A percentile compares a stretch with the other conserved stretches of the same genome.
phyloP scores from a whole-genome alignment of 768 basidiomycete species.

The Amanita molliuscula region DNA sequence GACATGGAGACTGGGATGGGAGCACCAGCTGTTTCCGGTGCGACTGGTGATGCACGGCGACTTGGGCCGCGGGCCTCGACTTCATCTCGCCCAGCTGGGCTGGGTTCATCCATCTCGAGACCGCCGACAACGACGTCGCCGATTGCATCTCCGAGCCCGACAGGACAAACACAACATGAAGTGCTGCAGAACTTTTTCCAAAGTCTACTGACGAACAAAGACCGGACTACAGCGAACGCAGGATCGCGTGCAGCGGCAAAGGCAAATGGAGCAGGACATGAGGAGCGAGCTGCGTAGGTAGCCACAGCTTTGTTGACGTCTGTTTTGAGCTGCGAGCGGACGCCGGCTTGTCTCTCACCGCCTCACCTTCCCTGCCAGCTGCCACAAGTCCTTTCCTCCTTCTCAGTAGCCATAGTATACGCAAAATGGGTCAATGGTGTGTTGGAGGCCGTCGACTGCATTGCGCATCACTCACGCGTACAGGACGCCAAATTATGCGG shows the following conservation, averaged over 20 bases:
- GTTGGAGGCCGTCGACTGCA: conserved; percentile 5
- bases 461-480: conserved; percentile 9
- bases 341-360: conserved; percentile 9
- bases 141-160: conserved; percentile 16
- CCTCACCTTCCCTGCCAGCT: neutral
- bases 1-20: conserved; percentile 72
- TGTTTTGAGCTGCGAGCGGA: conserved; percentile 17
- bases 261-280: conserved; percentile 14
- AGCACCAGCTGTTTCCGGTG: conserved; percentile 16
- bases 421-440: conserved; percentile 31
- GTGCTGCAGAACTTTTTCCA: conserved; percentile 86
- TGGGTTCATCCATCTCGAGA: conserved; percentile 25
- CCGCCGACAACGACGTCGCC: conserved; percentile 29
- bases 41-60: conserved; percentile 16
- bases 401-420: conserved; percentile 11
- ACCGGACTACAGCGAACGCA: conserved; percentile 24
- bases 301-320: conserved; percentile 22
- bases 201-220: conserved; percentile 64
- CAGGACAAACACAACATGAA: conserved; percentile 67
- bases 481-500: conserved; percentile 66
- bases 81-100: conserved; percentile 27
- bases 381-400: neutral
- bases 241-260: conserved; percentile 15
- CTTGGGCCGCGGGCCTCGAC: conserved; percentile 22
- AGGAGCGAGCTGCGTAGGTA: conserved; percentile 9